Evolutionary conservation across 2,329 filamentous ascomycete species (phyloP), one percentile per base, ranked within the genome.

Genomic region (Beauveria sp.): DNA sequence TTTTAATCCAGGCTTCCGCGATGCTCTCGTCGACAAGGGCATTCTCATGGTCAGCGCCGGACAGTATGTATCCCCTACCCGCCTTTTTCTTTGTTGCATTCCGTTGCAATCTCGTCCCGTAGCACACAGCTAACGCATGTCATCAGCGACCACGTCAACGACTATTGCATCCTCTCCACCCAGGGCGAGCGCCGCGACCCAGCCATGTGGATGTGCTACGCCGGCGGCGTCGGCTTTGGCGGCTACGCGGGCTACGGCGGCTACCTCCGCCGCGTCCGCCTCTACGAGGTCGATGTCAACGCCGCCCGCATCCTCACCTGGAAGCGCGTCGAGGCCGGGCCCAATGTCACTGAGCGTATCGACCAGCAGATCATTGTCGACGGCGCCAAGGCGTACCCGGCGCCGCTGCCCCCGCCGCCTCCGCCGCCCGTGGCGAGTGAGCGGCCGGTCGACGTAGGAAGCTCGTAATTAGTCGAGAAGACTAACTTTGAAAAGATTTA

Each of bases 191-290:
- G 82, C 56, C 75, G 82, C 46, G 73, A 79, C 24, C 87, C 89
- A 0, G 83, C 88, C 34, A 77, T 97, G 2, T 99, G 94, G 94
- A 96, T 99, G 92, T 99, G 94, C 78, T 97, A 97, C 73, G 93
- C 87, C 9, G 94, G 94, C 37, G 94, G 90, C 28, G 85, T 87
- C 30, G 94, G 94, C 1, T 96, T 99, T 68, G 94, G 94, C 60
- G 94, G 94, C 0, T 99, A 99, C 71, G 94, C 89, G 22, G 92
- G 93, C 6, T 97, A 97, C 71, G 87, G 87, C 47, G 89, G 88
- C 4, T 97, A 89, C 71, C 82, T 92, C 69, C 88, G 94, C 28
- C 86, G 92, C 34, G 82, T 97, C 58, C 84, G 94, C 53, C 83
- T 99, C 48, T 99, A 94, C 71, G 93, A 97, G 67, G 85, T 99